Conservation (phyloP, 2,329 filamentous ascomycete species). For the Beauveria bassiana region DNA sequence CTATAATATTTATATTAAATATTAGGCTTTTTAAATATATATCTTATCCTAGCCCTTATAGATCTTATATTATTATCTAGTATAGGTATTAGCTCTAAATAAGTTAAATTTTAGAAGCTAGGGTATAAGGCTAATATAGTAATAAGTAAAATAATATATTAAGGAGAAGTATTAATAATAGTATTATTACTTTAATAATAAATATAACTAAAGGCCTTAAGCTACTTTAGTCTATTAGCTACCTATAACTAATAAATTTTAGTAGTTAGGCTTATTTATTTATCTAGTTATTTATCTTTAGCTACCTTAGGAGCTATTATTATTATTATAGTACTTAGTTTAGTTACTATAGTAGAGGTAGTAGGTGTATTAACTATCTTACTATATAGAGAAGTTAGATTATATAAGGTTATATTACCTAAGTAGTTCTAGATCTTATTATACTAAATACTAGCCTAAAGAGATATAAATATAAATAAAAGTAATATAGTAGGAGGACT, state of each 20-base stretch:
- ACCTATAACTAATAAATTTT: background rate
- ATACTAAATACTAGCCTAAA: slow-evolving; percentile 58
- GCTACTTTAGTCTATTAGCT: slow-evolving; percentile 37
- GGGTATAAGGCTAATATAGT: background rate
- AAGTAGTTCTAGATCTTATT: slow-evolving; percentile 60
- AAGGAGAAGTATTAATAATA: slow-evolving; percentile 3
- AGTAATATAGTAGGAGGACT: slow-evolving; percentile 59
- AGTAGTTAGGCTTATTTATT: slow-evolving; percentile 20
- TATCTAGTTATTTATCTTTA: background rate
- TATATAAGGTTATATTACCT: slow-evolving; percentile 58
- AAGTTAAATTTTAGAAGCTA: background rate
- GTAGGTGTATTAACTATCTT: slow-evolving; percentile 41
- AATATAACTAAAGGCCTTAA: slow-evolving; percentile 58
- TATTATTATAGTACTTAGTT: background rate
- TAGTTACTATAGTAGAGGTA: background rate
- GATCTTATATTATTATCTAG: slow-evolving; percentile 23
- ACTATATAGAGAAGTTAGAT: slow-evolving; percentile 58
- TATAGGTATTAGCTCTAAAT: slow-evolving; percentile 11
- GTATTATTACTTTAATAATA: slow-evolving; percentile 45
- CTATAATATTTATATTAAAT: slow-evolving; percentile 53
- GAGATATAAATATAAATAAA: slow-evolving; percentile 56
- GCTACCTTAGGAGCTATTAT: background rate
- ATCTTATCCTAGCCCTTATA: slow-evolving; percentile 34
- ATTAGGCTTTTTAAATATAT: slow-evolving; percentile 50
- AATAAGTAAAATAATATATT: slow-evolving; percentile 10